phyloP scores from a whole-genome alignment of 805 yeast genomes.

The Lipomyces kockii region DNA sequence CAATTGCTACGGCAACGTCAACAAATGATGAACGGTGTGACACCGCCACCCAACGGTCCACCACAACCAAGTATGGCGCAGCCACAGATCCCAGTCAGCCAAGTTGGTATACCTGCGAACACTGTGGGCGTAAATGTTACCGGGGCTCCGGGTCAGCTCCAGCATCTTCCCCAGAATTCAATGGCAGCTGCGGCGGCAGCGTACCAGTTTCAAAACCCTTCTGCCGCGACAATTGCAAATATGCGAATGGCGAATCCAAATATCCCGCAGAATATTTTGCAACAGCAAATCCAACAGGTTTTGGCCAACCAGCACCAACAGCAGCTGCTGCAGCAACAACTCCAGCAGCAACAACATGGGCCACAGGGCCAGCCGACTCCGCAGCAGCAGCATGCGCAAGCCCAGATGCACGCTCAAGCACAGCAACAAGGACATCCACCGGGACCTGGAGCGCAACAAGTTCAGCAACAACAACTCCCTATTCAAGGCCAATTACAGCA shows the following conservation, averaged over 20 bases:
- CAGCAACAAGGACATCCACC: slow-evolving; percentile 10
- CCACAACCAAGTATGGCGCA: slow-evolving; percentile 4
- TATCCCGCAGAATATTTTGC: slow-evolving; percentile 25
- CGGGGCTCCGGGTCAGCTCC: slow-evolving; percentile 1
- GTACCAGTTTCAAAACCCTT: slow-evolving; percentile 20
- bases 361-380: slow-evolving; percentile 13
- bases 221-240: slow-evolving; percentile 11
- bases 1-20: slow-evolving; percentile 21
- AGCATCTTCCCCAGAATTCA: slow-evolving; percentile 4
- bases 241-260: slow-evolving; percentile 22
- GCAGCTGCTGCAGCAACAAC: slow-evolving; percentile 12
- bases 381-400: slow-evolving; percentile 12
- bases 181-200: slow-evolving; percentile 5
- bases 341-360: slow-evolving; percentile 16
- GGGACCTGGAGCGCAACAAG: slow-evolving; percentile 17
- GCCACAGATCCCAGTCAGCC: slow-evolving; percentile 13
- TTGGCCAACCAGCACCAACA: slow-evolving; percentile 20
- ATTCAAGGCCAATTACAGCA: no score
- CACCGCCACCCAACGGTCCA: neutral
- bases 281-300: slow-evolving; percentile 30
- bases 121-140: slow-evolving; percentile 7
- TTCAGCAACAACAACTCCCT: slow-evolving; percentile 6
- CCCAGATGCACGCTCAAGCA: neutral
- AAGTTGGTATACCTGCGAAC: slow-evolving; percentile 5
- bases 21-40: slow-evolving; percentile 21